Evolutionary conservation across 2,329 filamentous ascomycete genomes (phyloP), one percentile per base, ranked within the genome.

Genomic region (Alternaria incomplexa): DNA sequence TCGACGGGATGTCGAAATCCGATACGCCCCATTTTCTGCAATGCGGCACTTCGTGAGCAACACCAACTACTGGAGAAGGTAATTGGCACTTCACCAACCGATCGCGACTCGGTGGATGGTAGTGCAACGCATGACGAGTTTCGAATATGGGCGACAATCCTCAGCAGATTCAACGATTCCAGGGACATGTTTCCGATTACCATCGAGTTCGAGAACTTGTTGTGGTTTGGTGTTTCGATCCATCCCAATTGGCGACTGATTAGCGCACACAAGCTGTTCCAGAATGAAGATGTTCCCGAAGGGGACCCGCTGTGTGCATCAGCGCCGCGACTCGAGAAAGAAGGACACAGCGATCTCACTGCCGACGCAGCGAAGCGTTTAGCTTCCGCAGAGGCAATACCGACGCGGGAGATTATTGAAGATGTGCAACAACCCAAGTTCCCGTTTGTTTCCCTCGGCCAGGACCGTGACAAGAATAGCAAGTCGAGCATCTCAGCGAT

Each of bases 181-280:
- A 78, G 78, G 62, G 83, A 85, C 57, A 77, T 84, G 5, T 84
- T 81, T 45, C 83, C 83, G 0, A 75, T 82, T 0, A 81, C 80
- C 8, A 79, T 82, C 47, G 52, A 81, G 5, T 74, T 74, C 44
- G 59, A 67, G 17, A 68, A 64, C 20, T 60, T 77, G 17, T 66
- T 78, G 1, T 79, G 77, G 77, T 73, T 74, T 8, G 71, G 70
- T 13, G 76, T 71, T 7, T 77, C 72, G 6, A 65, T 79, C 44
- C 61, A 67, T 20, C 68, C 69, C 57, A 63, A 76, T 51, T 79
- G 75, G 73, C 65, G 75, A 40, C 51, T 79, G 6, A 72, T 79
- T 40, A 66, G 64, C 45, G 71, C 64, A 22, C 69, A 72, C 56
- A 64, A 66, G 17, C 53, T 73, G 7, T 69, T 73, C 28, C 65